phyloP scores from a whole-genome alignment of 768 basidiomycete species.

The Phylloporus sp. region DNA sequence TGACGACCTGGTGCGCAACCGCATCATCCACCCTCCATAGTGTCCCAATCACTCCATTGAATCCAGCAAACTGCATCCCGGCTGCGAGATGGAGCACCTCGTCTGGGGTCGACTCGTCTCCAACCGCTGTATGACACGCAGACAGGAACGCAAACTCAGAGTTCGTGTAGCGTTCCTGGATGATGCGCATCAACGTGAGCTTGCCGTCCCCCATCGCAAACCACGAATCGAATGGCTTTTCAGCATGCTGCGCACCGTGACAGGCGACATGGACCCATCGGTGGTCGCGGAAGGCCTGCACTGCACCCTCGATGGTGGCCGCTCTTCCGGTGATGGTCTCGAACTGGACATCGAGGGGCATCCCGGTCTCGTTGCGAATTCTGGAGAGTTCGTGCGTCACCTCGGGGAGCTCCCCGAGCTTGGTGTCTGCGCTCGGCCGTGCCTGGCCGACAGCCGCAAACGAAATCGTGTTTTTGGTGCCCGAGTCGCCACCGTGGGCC shows the following conservation, averaged over 20 bases:
- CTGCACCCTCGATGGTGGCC: background rate
- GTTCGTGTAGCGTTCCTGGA: background rate
- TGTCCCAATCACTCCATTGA: background rate
- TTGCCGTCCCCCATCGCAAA: background rate
- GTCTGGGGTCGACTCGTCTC: too few relatives aligned
- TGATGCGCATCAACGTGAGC: background rate
- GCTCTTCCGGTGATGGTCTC: background rate
- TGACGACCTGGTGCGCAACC: background rate
- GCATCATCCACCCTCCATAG: background rate
- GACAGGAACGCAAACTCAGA: background rate
- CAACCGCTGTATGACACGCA: too few relatives aligned
- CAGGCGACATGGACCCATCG: background rate
- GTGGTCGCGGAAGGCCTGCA: background rate
- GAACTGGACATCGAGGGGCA: too few relatives aligned
- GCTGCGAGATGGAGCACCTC: background rate
- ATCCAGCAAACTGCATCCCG: background rate
- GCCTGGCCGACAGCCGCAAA: background rate
- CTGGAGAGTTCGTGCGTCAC: background rate
- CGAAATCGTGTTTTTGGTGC: background rate
- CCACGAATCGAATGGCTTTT: background rate
- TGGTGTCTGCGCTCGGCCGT: background rate
- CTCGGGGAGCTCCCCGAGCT: background rate
- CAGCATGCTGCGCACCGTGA: background rate
- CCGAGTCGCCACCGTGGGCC: background rate
- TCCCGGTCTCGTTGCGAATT: background rate